Conservation (phyloP, 805 yeast species). For the Yamadazyma paraphyllophila region DNA sequence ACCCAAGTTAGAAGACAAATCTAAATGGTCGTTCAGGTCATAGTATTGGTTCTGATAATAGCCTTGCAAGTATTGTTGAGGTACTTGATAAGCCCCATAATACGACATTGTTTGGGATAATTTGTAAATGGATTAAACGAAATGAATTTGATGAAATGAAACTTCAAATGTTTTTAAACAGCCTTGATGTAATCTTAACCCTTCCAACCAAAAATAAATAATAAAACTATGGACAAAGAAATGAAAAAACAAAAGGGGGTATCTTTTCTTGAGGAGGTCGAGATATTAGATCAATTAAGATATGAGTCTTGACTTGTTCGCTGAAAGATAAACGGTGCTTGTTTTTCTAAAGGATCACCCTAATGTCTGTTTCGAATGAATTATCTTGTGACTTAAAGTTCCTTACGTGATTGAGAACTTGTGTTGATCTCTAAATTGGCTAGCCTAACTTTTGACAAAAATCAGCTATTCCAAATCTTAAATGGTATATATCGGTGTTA, state of each 20-base stretch:
- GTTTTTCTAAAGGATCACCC: no score
- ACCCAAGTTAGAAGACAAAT: conserved; percentile 5
- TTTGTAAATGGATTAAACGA: conserved; percentile 2
- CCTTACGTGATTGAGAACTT: background rate
- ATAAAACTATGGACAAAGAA: conserved; percentile 8
- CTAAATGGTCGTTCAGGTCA: conserved; percentile 12
- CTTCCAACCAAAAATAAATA: conserved; percentile 8
- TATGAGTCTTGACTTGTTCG: no score
- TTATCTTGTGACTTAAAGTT: background rate
- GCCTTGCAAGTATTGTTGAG: conserved; percentile 38
- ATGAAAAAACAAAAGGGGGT: background rate
- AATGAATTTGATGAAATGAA: background rate
- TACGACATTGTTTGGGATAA: conserved; percentile 31
- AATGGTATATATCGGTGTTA: no score
- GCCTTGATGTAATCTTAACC: background rate
- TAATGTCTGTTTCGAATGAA: background rate
- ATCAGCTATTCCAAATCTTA: background rate
- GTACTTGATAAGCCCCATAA: conserved; percentile 41
- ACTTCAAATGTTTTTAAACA: background rate
- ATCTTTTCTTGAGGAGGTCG: background rate
- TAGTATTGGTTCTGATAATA: conserved; percentile 31
- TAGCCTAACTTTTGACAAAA: background rate
- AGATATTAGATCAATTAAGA: no score
- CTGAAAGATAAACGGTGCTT: no score
- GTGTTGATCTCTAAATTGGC: background rate